A percentile compares a stretch with the other conserved stretches of the same genome.
These are phyloP conservation scores for Nothophaeocryptopus gaeumannii DNA, from an alignment of 2,329 filamentous ascomycete species.

Conservation along the genomic window DNA sequence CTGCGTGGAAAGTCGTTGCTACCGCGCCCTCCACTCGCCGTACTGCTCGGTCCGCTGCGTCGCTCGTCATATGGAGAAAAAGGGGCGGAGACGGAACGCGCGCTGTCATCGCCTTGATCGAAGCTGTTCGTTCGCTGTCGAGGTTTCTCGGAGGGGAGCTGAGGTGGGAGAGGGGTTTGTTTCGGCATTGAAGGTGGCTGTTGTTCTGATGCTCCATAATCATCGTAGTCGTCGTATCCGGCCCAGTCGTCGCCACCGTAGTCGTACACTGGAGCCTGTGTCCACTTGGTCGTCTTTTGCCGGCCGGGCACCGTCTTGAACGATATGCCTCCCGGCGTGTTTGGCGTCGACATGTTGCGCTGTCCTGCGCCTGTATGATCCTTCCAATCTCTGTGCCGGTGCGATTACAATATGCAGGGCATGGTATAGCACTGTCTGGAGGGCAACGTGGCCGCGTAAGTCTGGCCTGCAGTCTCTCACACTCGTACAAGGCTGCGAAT, in stretches of 20 bases:
- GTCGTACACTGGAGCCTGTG: constrained; percentile 77
- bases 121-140: constrained; percentile 46
- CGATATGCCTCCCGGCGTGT: constrained; percentile 38
- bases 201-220: constrained; percentile 53
- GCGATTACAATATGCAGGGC: neutral
- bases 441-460: neutral
- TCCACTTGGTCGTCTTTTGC: constrained; percentile 91
- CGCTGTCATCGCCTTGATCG: constrained; percentile 52
- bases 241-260: constrained; percentile 97
- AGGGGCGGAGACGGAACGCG: constrained; percentile 17
- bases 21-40: constrained; percentile 5
- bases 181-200: constrained; percentile 35
- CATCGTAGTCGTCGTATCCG: constrained; percentile 57
- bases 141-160: constrained; percentile 14
- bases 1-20: constrained; percentile 20
- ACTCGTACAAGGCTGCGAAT: neutral
- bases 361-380: neutral
- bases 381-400: neutral
- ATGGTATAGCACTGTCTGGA: neutral
- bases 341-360: constrained; percentile 14
- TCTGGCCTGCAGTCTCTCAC: neutral
- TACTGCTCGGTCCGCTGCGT: constrained; percentile 11
- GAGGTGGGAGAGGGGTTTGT: constrained; percentile 11
- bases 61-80: constrained; percentile 18
- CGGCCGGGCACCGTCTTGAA: constrained; percentile 87